Base-by-base conservation (phyloP, 495 filamentous ascomycete genomes). In the Hypoxylon lenormandii region DNA sequence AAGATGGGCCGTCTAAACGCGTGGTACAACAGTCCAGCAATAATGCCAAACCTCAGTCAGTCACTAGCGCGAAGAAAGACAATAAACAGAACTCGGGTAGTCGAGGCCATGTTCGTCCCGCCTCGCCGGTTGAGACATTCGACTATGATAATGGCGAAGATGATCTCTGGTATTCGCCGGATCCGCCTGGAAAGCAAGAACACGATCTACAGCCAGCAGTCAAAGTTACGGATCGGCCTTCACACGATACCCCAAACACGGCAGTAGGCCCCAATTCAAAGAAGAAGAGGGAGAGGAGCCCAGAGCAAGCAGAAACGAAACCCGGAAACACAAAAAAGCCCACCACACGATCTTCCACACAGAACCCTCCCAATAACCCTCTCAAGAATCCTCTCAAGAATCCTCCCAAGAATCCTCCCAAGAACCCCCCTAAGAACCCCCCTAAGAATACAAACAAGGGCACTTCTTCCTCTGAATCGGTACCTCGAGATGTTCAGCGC, bases 281-380 rank as follows among this genome's bases (percentile, higher is more conserved):
- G 53, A 71, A 59, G 58, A 71, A 66, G 62, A 51, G 62, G 11
- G 58, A 66, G 62, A 52, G 62, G 11, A 63, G 51, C 12, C 52
- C 53, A 26, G 13, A 54, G 16, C 57, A 58, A 4, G 37, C 51
- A 5, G 38, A 13, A 45, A 19, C 23, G n/a, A 40, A 58, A 16
- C 10, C 33, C 1, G 21, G 13, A 30, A 58, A 49, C n/a, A 2
- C 37, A 1, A 45, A 48, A 22, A 58, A 36, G 26, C 23, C 18
- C n/a, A 50, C 40, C 5, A 47, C 40, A 13, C 47, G 45, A 11
- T 63, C 45, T 13, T 48, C 61, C 40, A 47, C 56, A 16, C 50
- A 57, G 52, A 54, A 40, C 19, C 4, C 10, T 4, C 10, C 47
- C n/a, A n/a, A n/a, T n/a, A n/a, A n/a, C n/a, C n/a, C n/a, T n/a